phyloP scores from a whole-genome alignment of 1,139 yeast genomes.

The Pichia sp. region DNA sequence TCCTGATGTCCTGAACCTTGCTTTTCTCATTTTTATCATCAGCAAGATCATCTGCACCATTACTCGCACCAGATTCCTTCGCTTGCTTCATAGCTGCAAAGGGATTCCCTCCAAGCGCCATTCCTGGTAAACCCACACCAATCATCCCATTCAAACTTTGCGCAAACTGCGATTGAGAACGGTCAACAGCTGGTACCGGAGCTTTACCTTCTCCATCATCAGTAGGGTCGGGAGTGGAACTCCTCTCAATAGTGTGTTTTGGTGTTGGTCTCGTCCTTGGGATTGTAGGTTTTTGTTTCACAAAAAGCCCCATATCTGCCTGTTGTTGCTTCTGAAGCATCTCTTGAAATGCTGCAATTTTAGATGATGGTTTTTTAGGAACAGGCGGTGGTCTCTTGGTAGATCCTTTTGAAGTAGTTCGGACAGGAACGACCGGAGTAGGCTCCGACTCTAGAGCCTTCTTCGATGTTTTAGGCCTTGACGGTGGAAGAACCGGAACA shows the following conservation, averaged over 20 bases:
- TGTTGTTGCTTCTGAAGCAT: slow-evolving; percentile 48
- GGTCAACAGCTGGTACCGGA: slow-evolving; percentile 13
- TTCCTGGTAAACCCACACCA: slow-evolving; percentile 60
- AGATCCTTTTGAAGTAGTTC: no score
- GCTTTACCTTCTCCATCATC: slow-evolving; percentile 5
- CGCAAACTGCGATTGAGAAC: slow-evolving; percentile 38
- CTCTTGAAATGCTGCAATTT: slow-evolving; percentile 74
- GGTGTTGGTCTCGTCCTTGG: slow-evolving; percentile 10
- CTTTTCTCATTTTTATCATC: slow-evolving; percentile 2
- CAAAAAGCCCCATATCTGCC: slow-evolving; percentile 20
- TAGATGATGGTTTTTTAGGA: slow-evolving; percentile 70
- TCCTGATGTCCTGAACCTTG: slow-evolving; percentile 31
- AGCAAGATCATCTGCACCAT: slow-evolving; percentile 15
- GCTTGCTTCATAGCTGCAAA: slow-evolving; percentile 8
- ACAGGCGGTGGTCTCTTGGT: slow-evolving; percentile 60
- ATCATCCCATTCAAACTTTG: slow-evolving; percentile 51
- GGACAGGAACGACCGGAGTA: no score
- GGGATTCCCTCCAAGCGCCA: slow-evolving; percentile 27
- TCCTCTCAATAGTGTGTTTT: no score
- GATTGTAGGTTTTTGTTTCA: slow-evolving; percentile 16
- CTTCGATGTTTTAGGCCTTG: no score
- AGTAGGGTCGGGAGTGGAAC: no score
- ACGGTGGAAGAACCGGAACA: no score
- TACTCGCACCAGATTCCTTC: slow-evolving; percentile 7
- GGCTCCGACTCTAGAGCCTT: no score